These are phyloP conservation scores for Paramarasmius palmivorus DNA, from an alignment of 1,284 basidiomycete genomes.

Conservation along the genomic window DNA sequence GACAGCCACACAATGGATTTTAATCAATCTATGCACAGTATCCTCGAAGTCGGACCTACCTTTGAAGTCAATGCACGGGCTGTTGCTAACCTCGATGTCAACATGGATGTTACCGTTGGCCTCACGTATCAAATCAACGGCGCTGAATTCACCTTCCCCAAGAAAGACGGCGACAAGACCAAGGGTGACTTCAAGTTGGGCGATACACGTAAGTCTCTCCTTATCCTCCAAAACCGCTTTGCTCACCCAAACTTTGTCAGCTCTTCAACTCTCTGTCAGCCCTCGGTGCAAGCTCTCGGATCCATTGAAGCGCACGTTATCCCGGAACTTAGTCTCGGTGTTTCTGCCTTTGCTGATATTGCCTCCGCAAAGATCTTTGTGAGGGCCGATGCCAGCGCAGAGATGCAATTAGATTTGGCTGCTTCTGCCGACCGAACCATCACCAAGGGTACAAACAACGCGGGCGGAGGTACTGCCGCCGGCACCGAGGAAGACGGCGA, in stretches of 20 bases:
- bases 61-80: constrained; percentile 37
- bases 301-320: constrained; percentile 48
- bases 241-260: constrained; percentile 22
- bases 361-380: constrained; percentile 42
- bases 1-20: neutral
- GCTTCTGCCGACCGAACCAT: constrained; percentile 19
- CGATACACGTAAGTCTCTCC: constrained; percentile 36
- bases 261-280: constrained; percentile 40
- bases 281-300: constrained; percentile 40
- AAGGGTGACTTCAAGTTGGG: constrained; percentile 23
- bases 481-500: neutral
- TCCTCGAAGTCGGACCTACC: constrained; percentile 40
- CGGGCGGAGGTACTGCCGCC: constrained; percentile 5
- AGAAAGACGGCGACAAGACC: constrained; percentile 23
- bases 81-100: constrained; percentile 35
- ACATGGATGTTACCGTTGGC: constrained; percentile 36
- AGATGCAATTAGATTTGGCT: constrained; percentile 35
- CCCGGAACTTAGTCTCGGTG: constrained; percentile 44
- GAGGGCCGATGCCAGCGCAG: constrained; percentile 44
- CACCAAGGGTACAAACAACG: constrained; percentile 5
- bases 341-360: constrained; percentile 37
- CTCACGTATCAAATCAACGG: constrained; percentile 37
- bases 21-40: constrained; percentile 19
- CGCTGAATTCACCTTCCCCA: constrained; percentile 29
- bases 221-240: constrained; percentile 3